Evolutionary conservation across 1,284 basidiomycete species (phyloP).

Genomic region (Papiliotrema nemorosa): DNA sequence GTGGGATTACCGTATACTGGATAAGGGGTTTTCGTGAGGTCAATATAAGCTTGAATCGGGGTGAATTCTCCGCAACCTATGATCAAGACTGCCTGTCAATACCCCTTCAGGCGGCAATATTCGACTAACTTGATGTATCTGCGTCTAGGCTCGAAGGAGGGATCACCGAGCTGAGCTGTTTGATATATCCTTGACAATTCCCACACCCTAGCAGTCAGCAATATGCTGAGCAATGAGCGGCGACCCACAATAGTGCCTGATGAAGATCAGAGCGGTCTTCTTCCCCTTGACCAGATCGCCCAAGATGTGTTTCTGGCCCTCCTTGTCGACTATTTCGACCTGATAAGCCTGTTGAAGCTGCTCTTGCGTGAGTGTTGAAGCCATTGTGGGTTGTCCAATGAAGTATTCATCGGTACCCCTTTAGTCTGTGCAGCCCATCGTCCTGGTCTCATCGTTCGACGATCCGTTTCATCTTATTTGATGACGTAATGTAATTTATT

Average conservation of each 20-base stretch:
- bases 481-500: too few species aligned
- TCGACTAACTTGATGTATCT: conserved; percentile 17
- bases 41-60: conserved; percentile 22
- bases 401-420: too few species aligned
- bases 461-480: too few species aligned
- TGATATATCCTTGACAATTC: conserved; percentile 22
- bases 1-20: conserved; percentile 26
- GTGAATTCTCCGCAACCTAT: conserved; percentile 21
- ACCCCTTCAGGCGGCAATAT: not conserved
- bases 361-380: conserved; percentile 7
- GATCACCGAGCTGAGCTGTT: conserved; percentile 12
- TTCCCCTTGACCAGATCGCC: conserved; percentile 17
- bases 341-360: conserved; percentile 5
- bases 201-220: conserved; percentile 5
- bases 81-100: conserved; percentile 18
- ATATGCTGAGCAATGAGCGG: not conserved
- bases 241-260: conserved; percentile 32
- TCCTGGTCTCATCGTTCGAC: too few species aligned
- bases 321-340: conserved; percentile 20
- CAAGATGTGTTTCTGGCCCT: conserved; percentile 14
- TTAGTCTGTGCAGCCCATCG: too few species aligned
- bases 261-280: conserved; percentile 20
- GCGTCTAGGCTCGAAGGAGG: conserved; percentile 19
- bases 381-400: too few species aligned
- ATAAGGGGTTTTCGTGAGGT: conserved; percentile 16